Base-by-base conservation (phyloP, 495 filamentous ascomycete genomes). In the Aspergillus avenaceus region DNA sequence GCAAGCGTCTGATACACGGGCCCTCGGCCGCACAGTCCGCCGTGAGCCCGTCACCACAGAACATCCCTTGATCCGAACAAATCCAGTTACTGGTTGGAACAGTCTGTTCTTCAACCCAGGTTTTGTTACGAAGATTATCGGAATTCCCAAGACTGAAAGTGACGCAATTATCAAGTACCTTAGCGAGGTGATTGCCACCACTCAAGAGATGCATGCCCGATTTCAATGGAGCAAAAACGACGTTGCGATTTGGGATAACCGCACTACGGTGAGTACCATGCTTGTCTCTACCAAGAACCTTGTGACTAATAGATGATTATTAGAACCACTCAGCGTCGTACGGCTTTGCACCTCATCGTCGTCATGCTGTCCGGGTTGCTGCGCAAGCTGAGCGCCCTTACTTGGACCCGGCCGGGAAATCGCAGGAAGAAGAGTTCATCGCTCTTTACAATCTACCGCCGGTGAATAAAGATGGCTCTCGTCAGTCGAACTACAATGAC, bases 191-290 rank as follows among this genome's bases (percentile, higher is more conserved):
- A 66, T 87, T 38, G 60, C 76, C 8, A 83, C 78, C 2, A 80
- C 70, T 1, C 82, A 84, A 55, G 87, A 91, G 60, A 66, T 82
- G 34, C 84, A 88, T 57, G 85, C 79, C 11, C 80, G 86, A 16
- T 87, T 88, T 57, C 77, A 80, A 55, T 90, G 85, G 85, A 73
- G 78, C 46, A 76, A 84, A 56, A 72, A 81, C 34, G 86, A 85
- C 21, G 83, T 90, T 21, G 84, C 85, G 1, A 69, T 91, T 48
- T 90, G 87, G 87, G 87, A 90, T 52, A 91, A 91, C 52, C 72
- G 86, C 5, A 77, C 83, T 11, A 75, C 70, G 42, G 78, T 82
- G 70, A 59, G 76, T 65, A 26, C 8, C 7, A 14, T 27, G n/a
- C 14, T 23, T 14, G n/a, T 31, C 16, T 18, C 11, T 5, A 16